Conservation (phyloP, 768 basidiomycete species). For the Boletus rubropictus region DNA sequence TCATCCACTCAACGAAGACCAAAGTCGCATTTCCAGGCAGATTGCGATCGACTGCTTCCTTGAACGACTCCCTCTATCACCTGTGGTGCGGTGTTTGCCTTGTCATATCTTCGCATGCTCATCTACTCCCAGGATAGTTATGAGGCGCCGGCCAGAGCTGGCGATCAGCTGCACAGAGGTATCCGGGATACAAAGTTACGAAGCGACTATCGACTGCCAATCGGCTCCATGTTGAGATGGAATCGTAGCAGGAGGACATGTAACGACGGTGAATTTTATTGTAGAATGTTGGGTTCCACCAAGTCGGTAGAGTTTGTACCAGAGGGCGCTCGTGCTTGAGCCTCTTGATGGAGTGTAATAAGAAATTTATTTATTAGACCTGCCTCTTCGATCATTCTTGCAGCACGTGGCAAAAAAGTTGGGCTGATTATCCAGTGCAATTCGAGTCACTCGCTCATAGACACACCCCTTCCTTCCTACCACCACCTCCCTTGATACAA, state of each 20-base stretch:
- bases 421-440: neutral
- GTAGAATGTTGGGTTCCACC: neutral
- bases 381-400: too few species aligned
- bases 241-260: too few species aligned
- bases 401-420: constrained; percentile 3
- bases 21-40: neutral
- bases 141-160: constrained; percentile 13
- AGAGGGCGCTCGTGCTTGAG: neutral
- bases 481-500: constrained; percentile 1
- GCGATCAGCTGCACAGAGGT: constrained; percentile 3
- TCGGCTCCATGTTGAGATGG: too few species aligned
- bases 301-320: neutral
- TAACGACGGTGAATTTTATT: neutral
- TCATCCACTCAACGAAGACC: too few species aligned
- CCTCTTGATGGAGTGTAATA: too few species aligned
- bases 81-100: constrained; percentile 1
- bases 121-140: neutral
- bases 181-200: neutral
- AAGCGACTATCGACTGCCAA: neutral
- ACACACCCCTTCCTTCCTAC: neutral
- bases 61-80: neutral
- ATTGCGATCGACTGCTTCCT: neutral
- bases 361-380: too few species aligned
- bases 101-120: neutral
- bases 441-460: constrained; percentile 7